Evolutionary conservation across 2,329 filamentous ascomycete genomes (phyloP), one percentile per base, ranked within the genome.

Genomic region (Penicillium sp.): DNA sequence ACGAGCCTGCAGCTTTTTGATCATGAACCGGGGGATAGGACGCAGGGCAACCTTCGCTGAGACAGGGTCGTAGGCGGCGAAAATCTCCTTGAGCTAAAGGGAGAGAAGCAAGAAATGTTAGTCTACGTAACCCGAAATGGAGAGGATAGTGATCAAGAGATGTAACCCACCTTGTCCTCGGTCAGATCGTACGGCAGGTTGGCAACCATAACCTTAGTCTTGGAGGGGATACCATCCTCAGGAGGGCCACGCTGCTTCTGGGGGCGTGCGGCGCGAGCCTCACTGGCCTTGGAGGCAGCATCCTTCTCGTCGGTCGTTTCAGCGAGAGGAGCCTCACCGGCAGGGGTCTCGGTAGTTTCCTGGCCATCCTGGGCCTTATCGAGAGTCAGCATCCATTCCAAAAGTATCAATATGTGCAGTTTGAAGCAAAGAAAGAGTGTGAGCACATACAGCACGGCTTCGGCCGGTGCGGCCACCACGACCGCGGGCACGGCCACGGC

Each of bases 191-290:
- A 99, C 49, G 94, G 94, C 61, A 99, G 86, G 83, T 99, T 99
- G 72, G 94, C 94, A 71, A 99, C 94, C 94, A 99, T 99, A 79
- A 99, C 91, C 89, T 99, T 99, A 78, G 90, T 97, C 88, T 97
- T 97, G 78, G 93, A 97, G 64, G 94, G 88, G 71, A 99, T 90
- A 67, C 94, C 94, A 74, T 99, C 93, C 77, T 96, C 93, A 57
- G 94, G 94, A 63, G 94, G 94, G 61, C 94, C 94, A 76, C 94
- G 92, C 85, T 97, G 85, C 79, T 85, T 86, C 74, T 83, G 84
- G 67, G 82, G 78, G 67, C 81, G 81, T 58, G 74, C 77, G 64
- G 74, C 78, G 65, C 76, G 77, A 53, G 67, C 54, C 65, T 74
- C 79, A 61, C 77, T 68, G 50, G 69, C 68, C 51, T 73, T 72